These are phyloP conservation scores for Fusarium mangiferae DNA, from an alignment of 2,329 filamentous ascomycete genomes.

Conservation along the genomic window DNA sequence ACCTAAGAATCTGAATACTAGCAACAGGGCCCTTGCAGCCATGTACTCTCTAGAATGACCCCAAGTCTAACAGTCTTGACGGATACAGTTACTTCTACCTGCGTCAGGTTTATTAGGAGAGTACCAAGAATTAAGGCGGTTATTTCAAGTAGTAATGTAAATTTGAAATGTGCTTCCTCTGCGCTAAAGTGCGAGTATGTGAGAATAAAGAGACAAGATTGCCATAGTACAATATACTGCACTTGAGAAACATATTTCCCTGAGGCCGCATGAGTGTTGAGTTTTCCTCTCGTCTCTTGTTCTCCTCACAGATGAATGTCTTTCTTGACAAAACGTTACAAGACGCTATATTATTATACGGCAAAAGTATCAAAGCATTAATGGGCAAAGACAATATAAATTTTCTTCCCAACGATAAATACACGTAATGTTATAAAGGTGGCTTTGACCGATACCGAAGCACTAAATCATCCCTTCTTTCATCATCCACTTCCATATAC, in stretches of 20 bases:
- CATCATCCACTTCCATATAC: conserved; percentile 17
- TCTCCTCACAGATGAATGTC: background rate
- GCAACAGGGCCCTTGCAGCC: background rate
- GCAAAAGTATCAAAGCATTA: background rate
- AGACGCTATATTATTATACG: background rate
- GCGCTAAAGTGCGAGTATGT: background rate
- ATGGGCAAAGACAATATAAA: background rate
- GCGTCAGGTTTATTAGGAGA: background rate
- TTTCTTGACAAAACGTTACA: background rate
- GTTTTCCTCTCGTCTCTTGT: background rate
- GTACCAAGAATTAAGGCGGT: background rate
- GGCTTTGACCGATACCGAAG: conserved; percentile 4
- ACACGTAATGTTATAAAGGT: conserved; percentile 9
- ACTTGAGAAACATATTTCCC: background rate
- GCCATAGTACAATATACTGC: background rate
- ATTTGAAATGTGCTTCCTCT: background rate
- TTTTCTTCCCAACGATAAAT: conserved; percentile 15
- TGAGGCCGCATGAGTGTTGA: background rate
- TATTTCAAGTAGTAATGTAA: background rate
- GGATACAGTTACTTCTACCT: background rate
- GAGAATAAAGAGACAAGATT: background rate
- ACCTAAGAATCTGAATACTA: background rate
- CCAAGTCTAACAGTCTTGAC: background rate
- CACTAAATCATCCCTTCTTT: conserved; percentile 11
- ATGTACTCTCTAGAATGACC: background rate